These are phyloP conservation scores for Alternaria triticimaculans DNA, from an alignment of 2,329 filamentous ascomycete species.

Conservation along the genomic window DNA sequence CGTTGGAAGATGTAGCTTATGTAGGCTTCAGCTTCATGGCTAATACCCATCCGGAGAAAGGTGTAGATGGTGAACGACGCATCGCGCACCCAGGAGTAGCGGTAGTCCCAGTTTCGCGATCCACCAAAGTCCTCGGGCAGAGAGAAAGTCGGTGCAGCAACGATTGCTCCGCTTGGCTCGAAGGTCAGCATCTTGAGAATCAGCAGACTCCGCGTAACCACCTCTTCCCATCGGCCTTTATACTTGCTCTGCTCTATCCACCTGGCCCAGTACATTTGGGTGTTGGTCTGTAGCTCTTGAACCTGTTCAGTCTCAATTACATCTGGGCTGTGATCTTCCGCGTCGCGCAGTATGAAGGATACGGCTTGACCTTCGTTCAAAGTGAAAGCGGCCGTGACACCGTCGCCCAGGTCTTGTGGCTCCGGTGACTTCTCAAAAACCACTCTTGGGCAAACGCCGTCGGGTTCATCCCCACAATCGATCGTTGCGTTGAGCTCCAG, in stretches of 20 bases:
- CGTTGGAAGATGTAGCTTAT: conserved; percentile 79
- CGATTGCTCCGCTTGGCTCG: conserved; percentile 78
- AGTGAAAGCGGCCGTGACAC: conserved; percentile 66
- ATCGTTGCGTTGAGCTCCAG: conserved; percentile 73
- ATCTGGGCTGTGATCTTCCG: conserved; percentile 62
- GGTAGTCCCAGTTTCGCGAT: conserved; percentile 68
- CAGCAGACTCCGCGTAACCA: conserved; percentile 73
- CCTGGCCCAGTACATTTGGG: conserved; percentile 73
- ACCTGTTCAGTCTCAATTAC: conserved; percentile 66
- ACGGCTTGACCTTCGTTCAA: conserved; percentile 71
- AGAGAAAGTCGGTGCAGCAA: conserved; percentile 78
- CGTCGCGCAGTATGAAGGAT: conserved; percentile 71
- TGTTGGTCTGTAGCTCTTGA: conserved; percentile 70
- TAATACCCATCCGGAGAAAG: conserved; percentile 76
- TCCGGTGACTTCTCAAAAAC: conserved; percentile 62
- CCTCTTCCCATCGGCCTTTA: conserved; percentile 74
- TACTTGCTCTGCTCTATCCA: conserved; percentile 76
- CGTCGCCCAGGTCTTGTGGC: conserved; percentile 64
- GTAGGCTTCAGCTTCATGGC: conserved; percentile 76
- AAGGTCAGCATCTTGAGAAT: conserved; percentile 79
- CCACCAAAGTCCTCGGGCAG: conserved; percentile 68
- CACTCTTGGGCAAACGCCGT: conserved; percentile 59
- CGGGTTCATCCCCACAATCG: conserved; percentile 63
- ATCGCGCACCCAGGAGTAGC: conserved; percentile 81
- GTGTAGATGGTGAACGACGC: conserved; percentile 80